Evolutionary conservation across 2,329 filamentous ascomycete species (phyloP).

Genomic region (Xylariomycetidae sp.): DNA sequence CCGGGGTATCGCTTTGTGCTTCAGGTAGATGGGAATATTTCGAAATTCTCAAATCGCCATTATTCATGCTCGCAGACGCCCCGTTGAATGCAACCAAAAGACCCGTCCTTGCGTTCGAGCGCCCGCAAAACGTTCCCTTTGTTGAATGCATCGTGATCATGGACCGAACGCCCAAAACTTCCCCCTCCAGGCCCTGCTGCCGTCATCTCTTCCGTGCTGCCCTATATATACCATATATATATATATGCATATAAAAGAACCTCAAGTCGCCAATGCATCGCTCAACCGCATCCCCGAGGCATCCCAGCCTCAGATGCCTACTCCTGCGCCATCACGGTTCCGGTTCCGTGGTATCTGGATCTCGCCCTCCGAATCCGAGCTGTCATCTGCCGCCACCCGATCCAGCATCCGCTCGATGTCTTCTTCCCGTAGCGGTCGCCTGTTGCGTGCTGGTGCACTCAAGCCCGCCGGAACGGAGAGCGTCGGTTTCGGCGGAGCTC

Average conservation of each 20-base stretch:
- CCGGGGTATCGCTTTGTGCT: too few relatives aligned
- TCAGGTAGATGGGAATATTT: too few relatives aligned
- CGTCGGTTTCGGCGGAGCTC: conserved; percentile 23
- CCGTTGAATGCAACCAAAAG: conserved; percentile 20
- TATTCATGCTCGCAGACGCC: too few relatives aligned
- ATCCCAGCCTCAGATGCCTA: conserved; percentile 17
- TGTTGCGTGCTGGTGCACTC: conserved; percentile 31
- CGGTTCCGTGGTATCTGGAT: conserved; percentile 40
- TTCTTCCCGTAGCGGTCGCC: conserved; percentile 43
- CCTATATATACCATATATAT: conserved; percentile 13
- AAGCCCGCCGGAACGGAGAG: conserved; percentile 47
- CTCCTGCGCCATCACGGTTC: conserved; percentile 18
- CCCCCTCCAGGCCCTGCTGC: too few relatives aligned
- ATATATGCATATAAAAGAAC: too few relatives aligned
- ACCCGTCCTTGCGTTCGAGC: conserved; percentile 19
- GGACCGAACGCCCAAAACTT: conserved; percentile 13
- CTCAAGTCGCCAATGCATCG: too few relatives aligned
- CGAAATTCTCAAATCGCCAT: too few relatives aligned
- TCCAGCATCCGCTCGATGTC: conserved; percentile 56
- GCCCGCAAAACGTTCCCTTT: conserved; percentile 11
- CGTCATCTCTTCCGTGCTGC: conserved; percentile 1
- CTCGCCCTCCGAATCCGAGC: conserved; percentile 53
- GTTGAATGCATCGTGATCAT: conserved; percentile 21
- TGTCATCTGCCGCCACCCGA: conserved; percentile 41
- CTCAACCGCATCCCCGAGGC: too few relatives aligned